Evolutionary conservation across 805 yeast species (phyloP), one percentile per base, ranked within the genome.

Genomic region (Sugiyamaella mastotermitis): DNA sequence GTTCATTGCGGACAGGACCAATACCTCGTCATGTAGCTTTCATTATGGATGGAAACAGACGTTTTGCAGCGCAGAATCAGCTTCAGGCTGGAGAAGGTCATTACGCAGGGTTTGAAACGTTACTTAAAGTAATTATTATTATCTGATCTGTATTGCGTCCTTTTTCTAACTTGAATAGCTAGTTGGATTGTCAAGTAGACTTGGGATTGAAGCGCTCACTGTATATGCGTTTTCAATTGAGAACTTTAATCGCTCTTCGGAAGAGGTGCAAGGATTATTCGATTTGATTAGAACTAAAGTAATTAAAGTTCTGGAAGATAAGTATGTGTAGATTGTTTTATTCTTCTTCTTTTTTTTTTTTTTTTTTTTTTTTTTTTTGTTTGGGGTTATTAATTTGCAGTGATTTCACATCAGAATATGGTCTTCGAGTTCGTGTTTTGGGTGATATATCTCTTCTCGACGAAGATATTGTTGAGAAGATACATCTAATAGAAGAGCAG

Each of bases 31-130:
- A 92, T 61, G 71, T 92, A 29, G 98, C 94, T 0, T 78, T 92
- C 53, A 83, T 94, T 39, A 92, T 92, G 97, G 98, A 92, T 60
- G 98, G 98, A 6, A 92, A 92, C 62, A 72, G 98, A 47, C 71
- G 97, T 38, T 92, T 67, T 61, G 97, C 97, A 2, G 74, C 74
- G 43, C 66, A 68, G 38, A 69, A 72, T 37, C 71, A 78, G 35
- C 69, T 88, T 26, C 85, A 83, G 47, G 61, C 82, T 23, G 79
- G 78, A 45, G 94, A 84, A 49, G 97, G 97, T n/a, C 98, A 92
- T 57, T 78, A 73, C 50, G 79, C 84, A 4, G 96, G 96, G 1
- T 86, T 82, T 55, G 82, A 80, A 41, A 71, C 83, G 35, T 74
- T 86, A 78, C 74, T 86, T 15, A 46, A 50, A 10, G 49, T 45